Conservation (phyloP, 2,329 filamentous ascomycete genomes). For the Aspergillus neoniger region DNA sequence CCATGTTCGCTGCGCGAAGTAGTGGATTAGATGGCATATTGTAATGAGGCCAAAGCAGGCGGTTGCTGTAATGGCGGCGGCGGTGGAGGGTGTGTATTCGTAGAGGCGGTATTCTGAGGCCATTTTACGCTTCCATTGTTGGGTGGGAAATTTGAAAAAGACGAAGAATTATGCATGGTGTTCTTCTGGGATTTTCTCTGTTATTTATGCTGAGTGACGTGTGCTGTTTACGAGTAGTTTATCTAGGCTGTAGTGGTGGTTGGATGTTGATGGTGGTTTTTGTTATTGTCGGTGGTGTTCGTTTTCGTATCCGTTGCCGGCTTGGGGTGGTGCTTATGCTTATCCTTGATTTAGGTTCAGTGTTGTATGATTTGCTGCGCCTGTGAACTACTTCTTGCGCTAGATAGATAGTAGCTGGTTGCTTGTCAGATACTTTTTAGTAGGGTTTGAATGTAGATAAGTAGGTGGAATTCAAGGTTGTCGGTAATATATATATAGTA, state of each 20-base stretch:
- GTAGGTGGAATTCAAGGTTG: no score
- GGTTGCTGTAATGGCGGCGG: background rate
- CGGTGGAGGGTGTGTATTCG: background rate
- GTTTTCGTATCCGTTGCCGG: background rate
- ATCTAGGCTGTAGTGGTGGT: background rate
- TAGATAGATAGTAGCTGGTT: no score
- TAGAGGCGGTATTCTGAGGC: background rate
- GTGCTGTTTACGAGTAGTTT: background rate
- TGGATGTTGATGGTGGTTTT: no score
- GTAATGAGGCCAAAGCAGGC: background rate
- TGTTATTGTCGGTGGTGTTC: background rate
- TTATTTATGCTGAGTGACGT: no score
- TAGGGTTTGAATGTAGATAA: no score
- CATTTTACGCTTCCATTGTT: background rate
- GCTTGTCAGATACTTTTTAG: no score
- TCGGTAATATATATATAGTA: no score
- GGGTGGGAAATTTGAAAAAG: no score
- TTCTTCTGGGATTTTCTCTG: background rate
- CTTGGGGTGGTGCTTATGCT: background rate
- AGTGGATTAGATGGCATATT: background rate
- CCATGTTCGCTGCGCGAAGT: slow-evolving; percentile 1
- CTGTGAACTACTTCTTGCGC: no score
- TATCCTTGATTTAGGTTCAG: no score
- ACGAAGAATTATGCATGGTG: background rate
- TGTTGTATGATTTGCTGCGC: background rate